Percentiles rank a stretch among this genome's conserved stretches.
Evolutionary conservation across 2,329 filamentous ascomycete species (phyloP).

Genomic region (Metarhizium rileyi): DNA sequence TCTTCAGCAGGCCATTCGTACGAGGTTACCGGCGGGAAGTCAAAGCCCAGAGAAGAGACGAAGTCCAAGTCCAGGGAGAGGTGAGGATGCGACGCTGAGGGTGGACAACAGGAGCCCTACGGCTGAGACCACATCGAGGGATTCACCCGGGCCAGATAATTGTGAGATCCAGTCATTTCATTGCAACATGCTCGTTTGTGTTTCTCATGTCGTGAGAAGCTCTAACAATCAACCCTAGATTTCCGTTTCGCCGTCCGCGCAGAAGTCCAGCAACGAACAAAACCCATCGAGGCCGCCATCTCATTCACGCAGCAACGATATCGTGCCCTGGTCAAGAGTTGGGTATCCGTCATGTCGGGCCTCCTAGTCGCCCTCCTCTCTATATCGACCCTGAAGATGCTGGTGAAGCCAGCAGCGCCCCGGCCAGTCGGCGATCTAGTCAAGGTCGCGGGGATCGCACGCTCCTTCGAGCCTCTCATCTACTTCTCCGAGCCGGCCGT

Average conservation of each 20-base stretch:
- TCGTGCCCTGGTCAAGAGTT: conserved; percentile 55
- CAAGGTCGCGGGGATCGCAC: conserved; percentile 81
- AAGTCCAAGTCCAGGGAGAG: conserved; percentile 36
- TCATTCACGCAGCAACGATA: conserved; percentile 52
- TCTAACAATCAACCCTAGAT: conserved; percentile 41
- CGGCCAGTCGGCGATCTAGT: conserved; percentile 56
- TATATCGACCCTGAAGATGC: conserved; percentile 51
- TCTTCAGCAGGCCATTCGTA: conserved; percentile 42
- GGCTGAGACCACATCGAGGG: conserved; percentile 12
- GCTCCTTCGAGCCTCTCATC: conserved; percentile 87
- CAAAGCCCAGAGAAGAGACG: conserved; percentile 43
- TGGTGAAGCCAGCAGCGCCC: conserved; percentile 56
- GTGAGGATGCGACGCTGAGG: conserved; percentile 29
- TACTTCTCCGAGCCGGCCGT: conserved; percentile 89
- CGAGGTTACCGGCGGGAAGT: conserved; percentile 45
- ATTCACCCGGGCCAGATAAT: conserved; percentile 32
- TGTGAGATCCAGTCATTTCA: conserved; percentile 28
- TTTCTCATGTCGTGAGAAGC: background rate
- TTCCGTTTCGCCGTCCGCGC: conserved; percentile 81
- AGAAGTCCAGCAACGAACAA: conserved; percentile 78
- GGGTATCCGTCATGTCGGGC: conserved; percentile 55
- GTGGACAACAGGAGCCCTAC: conserved; percentile 21
- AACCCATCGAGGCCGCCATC: conserved; percentile 69
- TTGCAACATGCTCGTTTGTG: background rate
- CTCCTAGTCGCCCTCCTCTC: conserved; percentile 53